phyloP scores from a whole-genome alignment of 2,329 filamentous ascomycete genomes.

The Pseudocercospora cruenta region DNA sequence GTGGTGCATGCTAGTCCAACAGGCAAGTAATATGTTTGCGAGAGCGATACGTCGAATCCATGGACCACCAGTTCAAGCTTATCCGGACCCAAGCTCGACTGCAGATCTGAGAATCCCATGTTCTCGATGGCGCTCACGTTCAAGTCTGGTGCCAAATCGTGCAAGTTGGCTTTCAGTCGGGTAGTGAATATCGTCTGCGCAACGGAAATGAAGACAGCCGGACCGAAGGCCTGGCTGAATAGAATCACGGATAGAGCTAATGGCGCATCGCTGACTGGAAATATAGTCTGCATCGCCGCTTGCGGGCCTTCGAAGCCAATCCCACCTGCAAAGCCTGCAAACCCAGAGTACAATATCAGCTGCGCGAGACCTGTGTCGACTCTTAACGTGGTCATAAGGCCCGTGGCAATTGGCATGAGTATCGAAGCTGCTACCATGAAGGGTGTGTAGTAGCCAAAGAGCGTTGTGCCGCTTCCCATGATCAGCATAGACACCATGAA shows the following conservation, averaged over 20 bases:
- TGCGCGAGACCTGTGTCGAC: slow-evolving; percentile 29
- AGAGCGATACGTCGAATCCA: slow-evolving; percentile 33
- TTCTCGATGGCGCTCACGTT: slow-evolving; percentile 14
- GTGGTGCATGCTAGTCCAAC: slow-evolving; percentile 31
- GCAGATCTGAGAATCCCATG: slow-evolving; percentile 27
- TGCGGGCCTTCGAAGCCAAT: slow-evolving; percentile 41
- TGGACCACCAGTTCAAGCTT: slow-evolving; percentile 23
- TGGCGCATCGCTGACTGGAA: slow-evolving; percentile 34
- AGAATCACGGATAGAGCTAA: slow-evolving; percentile 39
- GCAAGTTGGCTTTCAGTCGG: slow-evolving; percentile 20
- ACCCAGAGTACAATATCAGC: slow-evolving; percentile 36
- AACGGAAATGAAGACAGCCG: slow-evolving; percentile 24
- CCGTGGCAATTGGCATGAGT: slow-evolving; percentile 40
- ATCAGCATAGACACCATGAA: slow-evolving; percentile 18
- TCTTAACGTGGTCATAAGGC: slow-evolving; percentile 40
- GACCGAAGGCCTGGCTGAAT: slow-evolving; percentile 36
- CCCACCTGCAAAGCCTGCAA: slow-evolving; percentile 38
- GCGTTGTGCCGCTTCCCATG: slow-evolving; percentile 18
- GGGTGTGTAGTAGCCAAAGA: slow-evolving; percentile 41
- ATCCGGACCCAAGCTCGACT: slow-evolving; percentile 17
- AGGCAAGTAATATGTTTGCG: slow-evolving; percentile 35
- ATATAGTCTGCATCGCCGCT: slow-evolving; percentile 37
- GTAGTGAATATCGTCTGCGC: slow-evolving; percentile 31
- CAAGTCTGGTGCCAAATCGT: slow-evolving; percentile 11
- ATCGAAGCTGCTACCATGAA: slow-evolving; percentile 41